Percentiles rank a stretch among this genome's conserved stretches.
Conservation (phyloP, 352 stramenopile species). For the Pythium coloratum region DNA sequence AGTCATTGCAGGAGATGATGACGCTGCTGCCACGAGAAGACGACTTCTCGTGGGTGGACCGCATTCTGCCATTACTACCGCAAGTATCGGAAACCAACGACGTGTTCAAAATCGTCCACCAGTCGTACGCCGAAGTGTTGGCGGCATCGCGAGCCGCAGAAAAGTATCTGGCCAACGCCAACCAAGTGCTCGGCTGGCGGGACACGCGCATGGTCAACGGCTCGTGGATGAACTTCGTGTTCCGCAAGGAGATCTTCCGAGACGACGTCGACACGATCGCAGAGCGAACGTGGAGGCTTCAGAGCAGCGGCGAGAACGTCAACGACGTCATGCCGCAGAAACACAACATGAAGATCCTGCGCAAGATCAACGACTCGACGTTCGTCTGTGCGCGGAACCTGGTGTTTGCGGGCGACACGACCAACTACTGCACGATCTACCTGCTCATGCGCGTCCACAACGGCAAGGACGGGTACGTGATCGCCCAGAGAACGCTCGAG, state of each 20-base stretch:
- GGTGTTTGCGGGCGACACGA: slow-evolving; percentile 23
- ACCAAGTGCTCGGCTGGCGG: slow-evolving; percentile 29
- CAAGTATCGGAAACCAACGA: slow-evolving; percentile 22
- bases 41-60: slow-evolving; percentile 22
- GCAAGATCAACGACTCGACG: slow-evolving; percentile 25
- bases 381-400: slow-evolving; percentile 31
- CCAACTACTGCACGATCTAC: slow-evolving; percentile 31
- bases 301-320: slow-evolving; percentile 20
- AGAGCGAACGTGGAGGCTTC: slow-evolving; percentile 21
- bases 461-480: slow-evolving; percentile 17
- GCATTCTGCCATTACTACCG: slow-evolving; percentile 13
- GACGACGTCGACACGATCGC: slow-evolving; percentile 16
- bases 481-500: slow-evolving; percentile 29
- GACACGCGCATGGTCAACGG: slow-evolving; percentile 18
- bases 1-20: background rate
- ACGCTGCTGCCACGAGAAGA: slow-evolving; percentile 7
- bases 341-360: slow-evolving; percentile 26
- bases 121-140: slow-evolving; percentile 14
- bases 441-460: slow-evolving; percentile 27
- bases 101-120: slow-evolving; percentile 19
- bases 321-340: slow-evolving; percentile 30
- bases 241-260: slow-evolving; percentile 26
- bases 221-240: slow-evolving; percentile 25
- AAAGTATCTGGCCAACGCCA: slow-evolving; percentile 1
- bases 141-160: slow-evolving; percentile 8